phyloP scores from a whole-genome alignment of 768 basidiomycete species.

The Tricholoma furcatifolium region DNA sequence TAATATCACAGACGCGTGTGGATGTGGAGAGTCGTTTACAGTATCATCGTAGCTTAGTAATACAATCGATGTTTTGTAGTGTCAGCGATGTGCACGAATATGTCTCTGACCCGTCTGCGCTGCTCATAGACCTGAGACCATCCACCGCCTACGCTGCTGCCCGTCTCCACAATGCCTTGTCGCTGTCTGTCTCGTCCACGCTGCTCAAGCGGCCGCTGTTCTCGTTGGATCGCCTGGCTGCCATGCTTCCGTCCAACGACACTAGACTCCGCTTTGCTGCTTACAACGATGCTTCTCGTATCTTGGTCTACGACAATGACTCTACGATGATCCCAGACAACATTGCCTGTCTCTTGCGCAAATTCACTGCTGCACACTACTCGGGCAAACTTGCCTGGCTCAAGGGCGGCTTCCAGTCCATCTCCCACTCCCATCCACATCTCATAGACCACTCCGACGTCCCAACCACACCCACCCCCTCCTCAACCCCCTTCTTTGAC shows the following conservation, averaged over 20 bases:
- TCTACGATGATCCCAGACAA: slow-evolving; percentile 60
- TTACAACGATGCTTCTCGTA: slow-evolving; percentile 58
- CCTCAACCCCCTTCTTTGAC: slow-evolving; percentile 92
- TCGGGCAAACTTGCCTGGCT: slow-evolving; percentile 72
- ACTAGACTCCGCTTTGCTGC: slow-evolving; percentile 58
- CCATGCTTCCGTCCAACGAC: slow-evolving; percentile 70
- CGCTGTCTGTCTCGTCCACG: slow-evolving; percentile 91
- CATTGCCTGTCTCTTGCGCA: slow-evolving; percentile 70
- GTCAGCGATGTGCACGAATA: slow-evolving; percentile 24
- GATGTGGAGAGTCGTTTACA: slow-evolving; percentile 91
- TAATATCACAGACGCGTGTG: slow-evolving; percentile 93
- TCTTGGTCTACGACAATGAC: slow-evolving; percentile 88
- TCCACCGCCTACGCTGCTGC: slow-evolving; percentile 69
- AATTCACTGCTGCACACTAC: slow-evolving; percentile 59
- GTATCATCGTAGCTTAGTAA: slow-evolving; percentile 35
- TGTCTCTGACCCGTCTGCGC: slow-evolving; percentile 36
- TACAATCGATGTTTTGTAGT: slow-evolving; percentile 11
- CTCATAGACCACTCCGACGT: slow-evolving; percentile 46
- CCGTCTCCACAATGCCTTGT: slow-evolving; percentile 69
- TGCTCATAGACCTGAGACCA: slow-evolving; percentile 88
- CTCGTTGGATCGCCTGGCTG: slow-evolving; percentile 70
- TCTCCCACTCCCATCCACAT: slow-evolving; percentile 53
- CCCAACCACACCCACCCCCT: slow-evolving; percentile 31
- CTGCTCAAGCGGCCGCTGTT: slow-evolving; percentile 90
- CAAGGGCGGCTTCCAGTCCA: slow-evolving; percentile 77